These are phyloP conservation scores for Malus hybrid DNA, from an alignment of 331 rosid species.

Conservation along the genomic window DNA sequence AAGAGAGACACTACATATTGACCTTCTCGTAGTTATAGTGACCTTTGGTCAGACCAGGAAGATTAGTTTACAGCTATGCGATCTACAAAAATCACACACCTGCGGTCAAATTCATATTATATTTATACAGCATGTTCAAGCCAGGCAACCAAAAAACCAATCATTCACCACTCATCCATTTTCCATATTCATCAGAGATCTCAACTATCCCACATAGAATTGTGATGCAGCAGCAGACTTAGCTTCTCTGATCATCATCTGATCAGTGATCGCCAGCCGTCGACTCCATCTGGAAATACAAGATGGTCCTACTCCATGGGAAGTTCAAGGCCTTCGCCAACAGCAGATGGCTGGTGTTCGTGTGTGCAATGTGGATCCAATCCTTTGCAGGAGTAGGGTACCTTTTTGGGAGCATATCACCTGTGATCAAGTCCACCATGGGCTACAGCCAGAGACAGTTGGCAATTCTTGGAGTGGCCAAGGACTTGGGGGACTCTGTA, in stretches of 20 bases:
- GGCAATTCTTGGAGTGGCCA: constrained; percentile 59
- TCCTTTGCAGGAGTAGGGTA: constrained; percentile 68
- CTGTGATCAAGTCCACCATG: constrained; percentile 66
- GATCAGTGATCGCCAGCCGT: background rate
- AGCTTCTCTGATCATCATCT: background rate
- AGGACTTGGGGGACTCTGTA: constrained; percentile 74
- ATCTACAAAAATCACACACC: background rate
- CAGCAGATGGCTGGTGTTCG: constrained; percentile 79
- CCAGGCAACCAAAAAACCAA: background rate
- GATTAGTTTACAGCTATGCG: too few relatives aligned
- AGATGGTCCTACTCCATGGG: constrained; percentile 28
- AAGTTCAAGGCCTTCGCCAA: constrained; percentile 29
- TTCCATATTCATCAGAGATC: background rate
- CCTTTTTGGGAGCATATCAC: constrained; percentile 86
- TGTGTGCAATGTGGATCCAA: constrained; percentile 74
- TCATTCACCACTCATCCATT: background rate
- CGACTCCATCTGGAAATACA: background rate
- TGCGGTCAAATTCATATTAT: background rate
- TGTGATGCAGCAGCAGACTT: background rate
- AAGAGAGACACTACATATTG: too few relatives aligned
- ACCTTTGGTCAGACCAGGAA: too few relatives aligned
- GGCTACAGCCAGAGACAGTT: constrained; percentile 66
- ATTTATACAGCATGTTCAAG: background rate
- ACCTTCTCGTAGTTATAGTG: too few relatives aligned
- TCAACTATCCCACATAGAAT: background rate